Percentiles rank a stretch among this genome's conserved stretches.
Evolutionary conservation across 148 eudicot genomes (phyloP).

Genomic region (Nepenthes gracilis): DNA sequence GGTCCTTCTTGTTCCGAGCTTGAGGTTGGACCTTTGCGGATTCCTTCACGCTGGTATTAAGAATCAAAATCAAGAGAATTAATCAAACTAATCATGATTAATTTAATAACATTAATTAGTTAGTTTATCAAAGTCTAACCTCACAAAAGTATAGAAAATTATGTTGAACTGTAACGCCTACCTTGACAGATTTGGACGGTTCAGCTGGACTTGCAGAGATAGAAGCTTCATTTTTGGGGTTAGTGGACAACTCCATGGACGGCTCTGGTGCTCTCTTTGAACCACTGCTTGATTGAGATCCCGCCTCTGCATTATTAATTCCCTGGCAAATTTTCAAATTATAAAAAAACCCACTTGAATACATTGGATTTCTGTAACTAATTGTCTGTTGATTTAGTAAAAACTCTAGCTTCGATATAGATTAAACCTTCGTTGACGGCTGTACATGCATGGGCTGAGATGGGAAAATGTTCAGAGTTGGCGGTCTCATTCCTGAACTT

Average conservation of each 20-base stretch:
- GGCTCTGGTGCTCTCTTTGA: not conserved
- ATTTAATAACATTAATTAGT: not conserved
- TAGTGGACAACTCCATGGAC: slow-evolving; percentile 1
- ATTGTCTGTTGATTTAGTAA: not conserved
- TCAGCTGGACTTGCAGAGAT: not conserved
- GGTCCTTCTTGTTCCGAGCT: slow-evolving; percentile 1
- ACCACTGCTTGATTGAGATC: not conserved
- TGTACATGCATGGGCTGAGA: slow-evolving; percentile 6
- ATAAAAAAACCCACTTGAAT: not conserved
- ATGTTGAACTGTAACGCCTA: not conserved
- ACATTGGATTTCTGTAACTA: not conserved
- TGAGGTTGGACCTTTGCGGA: slow-evolving; percentile 4
- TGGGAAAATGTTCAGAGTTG: slow-evolving; percentile 5
- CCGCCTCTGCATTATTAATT: not conserved
- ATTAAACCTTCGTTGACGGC: not conserved
- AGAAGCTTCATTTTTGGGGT: not conserved
- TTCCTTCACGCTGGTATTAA: slow-evolving; percentile 1
- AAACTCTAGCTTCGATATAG: not conserved
- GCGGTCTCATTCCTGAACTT: not conserved
- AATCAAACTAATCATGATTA: not conserved
- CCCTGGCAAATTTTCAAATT: not conserved
- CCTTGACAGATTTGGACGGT: slow-evolving; percentile 1
- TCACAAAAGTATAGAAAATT: not conserved
- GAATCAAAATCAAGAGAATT: not conserved
- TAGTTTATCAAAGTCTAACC: not conserved